Evolutionary conservation across 2,329 filamentous ascomycete species (phyloP), one percentile per base, ranked within the genome.

Genomic region (Allantophomopsis lycopodina): DNA sequence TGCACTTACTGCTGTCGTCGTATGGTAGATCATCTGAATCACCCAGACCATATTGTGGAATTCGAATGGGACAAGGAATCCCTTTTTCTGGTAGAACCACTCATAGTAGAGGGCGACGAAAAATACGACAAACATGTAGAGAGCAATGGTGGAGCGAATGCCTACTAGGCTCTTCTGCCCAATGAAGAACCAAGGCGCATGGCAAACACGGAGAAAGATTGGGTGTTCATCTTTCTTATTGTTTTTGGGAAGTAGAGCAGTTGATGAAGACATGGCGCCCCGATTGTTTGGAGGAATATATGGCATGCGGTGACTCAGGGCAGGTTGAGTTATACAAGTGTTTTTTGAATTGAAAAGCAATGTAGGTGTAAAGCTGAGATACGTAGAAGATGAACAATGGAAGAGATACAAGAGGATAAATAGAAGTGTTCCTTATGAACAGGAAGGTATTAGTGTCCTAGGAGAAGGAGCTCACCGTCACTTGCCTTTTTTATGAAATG

Each of bases 161-260:
- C 41, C 37, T 18, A 54, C 39, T 14, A 58, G 46, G 7, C 41
- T 37, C 35, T 50, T 54, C 36, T 57, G 53, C 14, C 48, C 44
- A 14, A 59, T 48, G 16, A 16, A 40, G 31, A 37, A 23, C 54
- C 55, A 58, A 46, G 55, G 55, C 12, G 55, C 55, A 40, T 58
- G 54, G 44, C 53, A 58, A 38, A 53, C 49, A 17, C 55, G 53
- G 30, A 56, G 48, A 36, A 56, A 57, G 48, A 57, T 56, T 30
- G 55, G 47, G 37, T 54, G 50, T 44, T 50, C 45, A 41, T 50
- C 46, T 40, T 46, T 50, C 18, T 38, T 44, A 12, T 32, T 32
- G 21, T 45, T 42, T 37, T 51, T 50, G 23, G 52, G 53, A 35
- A 58, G 52, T 15, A 58, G 54, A 38, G 55, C 45, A n/a, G 51